These are phyloP conservation scores for Bruguiera gymnorhiza DNA, from an alignment of 345 rosid species.

Conservation along the genomic window DNA sequence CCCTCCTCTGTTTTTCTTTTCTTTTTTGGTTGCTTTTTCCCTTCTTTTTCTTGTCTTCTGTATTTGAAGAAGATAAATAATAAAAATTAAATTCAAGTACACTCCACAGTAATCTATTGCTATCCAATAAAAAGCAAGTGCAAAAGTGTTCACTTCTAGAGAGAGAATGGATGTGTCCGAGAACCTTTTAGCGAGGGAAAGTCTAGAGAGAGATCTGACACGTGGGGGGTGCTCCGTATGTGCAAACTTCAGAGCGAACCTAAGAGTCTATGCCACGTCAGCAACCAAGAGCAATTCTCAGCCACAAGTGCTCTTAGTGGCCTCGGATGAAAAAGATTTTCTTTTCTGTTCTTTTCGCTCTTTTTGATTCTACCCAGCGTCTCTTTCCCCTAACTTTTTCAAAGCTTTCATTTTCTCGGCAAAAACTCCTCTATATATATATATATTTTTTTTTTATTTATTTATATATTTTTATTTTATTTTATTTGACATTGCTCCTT, in stretches of 20 bases:
- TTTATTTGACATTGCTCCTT: neutral
- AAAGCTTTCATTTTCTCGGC: constrained; percentile 6
- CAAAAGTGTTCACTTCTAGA: neutral
- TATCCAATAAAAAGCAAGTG: no score
- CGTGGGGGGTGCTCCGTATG: constrained; percentile 7
- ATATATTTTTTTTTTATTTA: no score
- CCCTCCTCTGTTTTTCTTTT: neutral
- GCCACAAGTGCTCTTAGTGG: constrained; percentile 76
- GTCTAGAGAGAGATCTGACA: constrained; percentile 1
- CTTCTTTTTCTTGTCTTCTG: neutral
- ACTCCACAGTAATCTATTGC: neutral
- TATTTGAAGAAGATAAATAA: neutral
- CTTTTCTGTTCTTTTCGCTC: constrained; percentile 6
- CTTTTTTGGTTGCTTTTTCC: neutral
- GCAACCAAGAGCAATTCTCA: constrained; percentile 37
- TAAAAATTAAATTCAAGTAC: neutral
- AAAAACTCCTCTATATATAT: neutral
- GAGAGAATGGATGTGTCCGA: neutral
- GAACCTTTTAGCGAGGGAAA: neutral
- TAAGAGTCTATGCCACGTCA: constrained; percentile 47
- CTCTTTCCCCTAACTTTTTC: neutral
- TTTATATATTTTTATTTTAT: no score
- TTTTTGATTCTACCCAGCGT: constrained; percentile 11
- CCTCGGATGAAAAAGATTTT: constrained; percentile 33
- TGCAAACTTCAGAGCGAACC: no score